Base-by-base conservation (phyloP, 345 rosid species). In the Bretschneidera sinensis region DNA sequence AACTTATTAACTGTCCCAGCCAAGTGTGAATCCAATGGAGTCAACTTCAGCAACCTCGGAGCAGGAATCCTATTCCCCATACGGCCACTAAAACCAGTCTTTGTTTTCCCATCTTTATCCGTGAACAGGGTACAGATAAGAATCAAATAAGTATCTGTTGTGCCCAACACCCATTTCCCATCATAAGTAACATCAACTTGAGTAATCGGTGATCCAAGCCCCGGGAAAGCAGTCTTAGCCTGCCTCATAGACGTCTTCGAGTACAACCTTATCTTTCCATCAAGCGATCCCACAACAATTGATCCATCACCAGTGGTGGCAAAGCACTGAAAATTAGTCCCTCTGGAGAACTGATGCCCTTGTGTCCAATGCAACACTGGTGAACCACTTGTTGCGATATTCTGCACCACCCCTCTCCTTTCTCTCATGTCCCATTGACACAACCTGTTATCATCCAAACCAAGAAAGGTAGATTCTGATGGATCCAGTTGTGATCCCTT, bases 351-450 rank as follows among this genome's bases (percentile, higher is more conserved):
- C 73, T 89, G 98, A 68, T 89, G 97, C 59, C 98, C 97, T 65
- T 87, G 97, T 57, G 80, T 77, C 96, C 97, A 92, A 50, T 85
- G 74, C 82, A 92, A 77, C 61, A 87, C 85, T 0, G 97, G 94
- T 0, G 97, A 85, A 9, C 54, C 79, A 6, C 81, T 66, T 24
- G 51, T 71, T 1, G 69, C 84, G 17, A 87, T 78, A 63, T 83
- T 73, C 85, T 85, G 97, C 57, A 89, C 97, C 18, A 87, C 78
- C 49, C 98, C 98, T 31, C 81, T 69, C 74, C 63, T 78, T 57
- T 89, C 98, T 71, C 98, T 82, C 96, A 83, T 87, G 76, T 92
- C 98, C 98, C 98, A 92, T 47, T 87, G 98, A 65, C 97, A 92
- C 71, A 92, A 78, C 78, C 96, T 85, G 57, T 79, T 92, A 72